These are phyloP conservation scores for Herpetospermum pedunculosum DNA, from an alignment of 306 rosid genomes.

Conservation along the genomic window DNA sequence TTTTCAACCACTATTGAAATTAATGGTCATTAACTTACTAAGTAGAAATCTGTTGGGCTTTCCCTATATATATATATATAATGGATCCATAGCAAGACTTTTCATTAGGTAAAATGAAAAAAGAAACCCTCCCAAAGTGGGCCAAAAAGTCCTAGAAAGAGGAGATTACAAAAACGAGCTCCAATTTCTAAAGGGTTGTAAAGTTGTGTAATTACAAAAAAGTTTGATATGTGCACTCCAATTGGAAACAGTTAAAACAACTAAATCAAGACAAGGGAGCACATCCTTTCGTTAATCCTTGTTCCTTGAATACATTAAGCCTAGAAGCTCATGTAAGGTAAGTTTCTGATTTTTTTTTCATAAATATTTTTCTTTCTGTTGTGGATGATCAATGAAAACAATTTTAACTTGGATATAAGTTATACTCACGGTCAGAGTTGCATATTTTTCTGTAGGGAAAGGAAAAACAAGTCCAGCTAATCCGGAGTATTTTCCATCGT, in stretches of 20 bases:
- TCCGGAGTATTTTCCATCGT: slow-evolving; percentile 70
- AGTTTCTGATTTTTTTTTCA: neutral
- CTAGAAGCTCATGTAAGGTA: neutral
- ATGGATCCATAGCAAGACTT: no score
- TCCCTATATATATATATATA: no score
- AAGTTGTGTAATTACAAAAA: no score
- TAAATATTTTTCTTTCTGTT: neutral
- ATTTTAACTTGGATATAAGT: neutral
- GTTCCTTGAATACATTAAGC: neutral
- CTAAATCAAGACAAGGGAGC: neutral
- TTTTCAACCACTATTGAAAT: neutral
- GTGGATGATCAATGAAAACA: neutral
- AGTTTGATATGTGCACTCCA: neutral
- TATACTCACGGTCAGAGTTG: slow-evolving; percentile 5
- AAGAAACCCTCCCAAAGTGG: no score
- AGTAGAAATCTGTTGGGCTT: neutral
- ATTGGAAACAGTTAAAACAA: neutral
- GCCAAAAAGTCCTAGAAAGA: no score
- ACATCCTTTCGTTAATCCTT: neutral
- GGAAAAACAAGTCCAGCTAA: slow-evolving; percentile 61
- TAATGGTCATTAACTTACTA: neutral
- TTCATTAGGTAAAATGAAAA: no score
- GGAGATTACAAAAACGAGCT: no score
- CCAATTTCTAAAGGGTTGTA: no score
- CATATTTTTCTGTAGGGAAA: slow-evolving; percentile 42